Percentiles rank a stretch among this genome's conserved stretches.
phyloP scores from a whole-genome alignment of 352 stramenopile genomes.

The Phytopythium sindhum region DNA sequence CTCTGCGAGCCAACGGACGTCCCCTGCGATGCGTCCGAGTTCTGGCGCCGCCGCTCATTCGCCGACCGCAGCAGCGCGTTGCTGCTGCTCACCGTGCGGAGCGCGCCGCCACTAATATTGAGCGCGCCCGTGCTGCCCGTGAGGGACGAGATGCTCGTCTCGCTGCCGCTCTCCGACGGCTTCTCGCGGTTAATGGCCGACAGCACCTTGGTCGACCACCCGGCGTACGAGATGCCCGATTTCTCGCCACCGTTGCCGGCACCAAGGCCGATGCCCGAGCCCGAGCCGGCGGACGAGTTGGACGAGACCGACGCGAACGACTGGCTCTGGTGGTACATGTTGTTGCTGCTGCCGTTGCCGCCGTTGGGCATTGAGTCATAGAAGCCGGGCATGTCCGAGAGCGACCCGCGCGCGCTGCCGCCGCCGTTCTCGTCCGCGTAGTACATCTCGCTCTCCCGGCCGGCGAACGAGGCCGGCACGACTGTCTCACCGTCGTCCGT shows the following conservation, averaged over 20 bases:
- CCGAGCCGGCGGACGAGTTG: slow-evolving; percentile 38
- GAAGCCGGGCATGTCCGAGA: slow-evolving; percentile 23
- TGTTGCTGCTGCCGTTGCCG: neutral
- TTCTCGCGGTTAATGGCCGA: slow-evolving; percentile 43
- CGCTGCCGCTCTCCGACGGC: slow-evolving; percentile 22
- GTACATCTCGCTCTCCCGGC: slow-evolving; percentile 29
- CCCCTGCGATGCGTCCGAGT: slow-evolving; percentile 34
- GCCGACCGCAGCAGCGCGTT: slow-evolving; percentile 3
- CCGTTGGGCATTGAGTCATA: slow-evolving; percentile 8
- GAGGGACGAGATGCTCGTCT: slow-evolving; percentile 23
- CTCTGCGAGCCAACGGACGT: slow-evolving; percentile 32
- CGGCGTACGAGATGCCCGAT: slow-evolving; percentile 43
- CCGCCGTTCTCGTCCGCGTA: slow-evolving; percentile 14
- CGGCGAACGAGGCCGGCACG: slow-evolving; percentile 22
- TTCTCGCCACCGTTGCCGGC: slow-evolving; percentile 16
- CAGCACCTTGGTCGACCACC: slow-evolving; percentile 59
- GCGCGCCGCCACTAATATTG: slow-evolving; percentile 9
- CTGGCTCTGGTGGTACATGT: slow-evolving; percentile 23
- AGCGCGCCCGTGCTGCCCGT: slow-evolving; percentile 23
- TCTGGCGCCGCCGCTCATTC: slow-evolving; percentile 36
- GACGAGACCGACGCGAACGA: slow-evolving; percentile 32
- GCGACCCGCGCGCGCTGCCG: slow-evolving; percentile 17
- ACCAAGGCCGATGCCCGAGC: slow-evolving; percentile 3
- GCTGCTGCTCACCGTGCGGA: slow-evolving; percentile 9
- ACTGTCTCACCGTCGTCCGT: slow-evolving; percentile 13